Evolutionary conservation across 805 yeast genomes (phyloP), one percentile per base, ranked within the genome.

Genomic region (Kluyveromyces wickerhamii): DNA sequence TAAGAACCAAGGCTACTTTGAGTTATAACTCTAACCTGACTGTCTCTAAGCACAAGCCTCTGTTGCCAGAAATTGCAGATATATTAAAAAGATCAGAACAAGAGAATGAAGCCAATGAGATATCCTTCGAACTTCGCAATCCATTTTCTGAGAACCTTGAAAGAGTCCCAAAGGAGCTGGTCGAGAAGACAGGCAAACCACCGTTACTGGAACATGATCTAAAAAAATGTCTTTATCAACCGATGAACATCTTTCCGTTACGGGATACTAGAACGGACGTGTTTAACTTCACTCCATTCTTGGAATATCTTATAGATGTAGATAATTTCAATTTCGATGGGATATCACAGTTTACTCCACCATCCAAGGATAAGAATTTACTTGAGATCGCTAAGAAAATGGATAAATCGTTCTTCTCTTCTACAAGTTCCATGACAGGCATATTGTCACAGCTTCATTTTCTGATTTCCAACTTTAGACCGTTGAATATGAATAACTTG

Each of bases 381-480:
- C 47, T 71, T 1, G 35, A 62, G 4, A 54, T 80, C 7, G 77
- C 89, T 0, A 43, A 47, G 6, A 27, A 38, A 13, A 32, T 25
- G 24, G 32, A 46, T 0, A 42, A 45, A 6, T 48, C 49, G 33
- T 89, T 67, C 51, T 73, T 71, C 38, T 82, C 94, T 2, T 86
- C 96, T 1, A 87, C 97, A 0, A 82, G 94, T 13, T 82, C 95
- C 1, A 71, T 89, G 83, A 88, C 97, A 0, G 67, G 78, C 1
- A 59, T 78, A 1, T 65, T 89, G 29, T 66, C 77, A 3, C 94
- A 87, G 32, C 63, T 89, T 39, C 96, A 92, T 58, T 67, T 66
- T 39, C 60, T 84, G 7, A 51, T 92, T 25, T 75, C 85, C 6
- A 76, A 79, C 46, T 66, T 63, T 39, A 63, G 83, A 35, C 72